Base-by-base conservation (phyloP, 2,329 filamentous ascomycete species). In the Fusarium setosum region DNA sequence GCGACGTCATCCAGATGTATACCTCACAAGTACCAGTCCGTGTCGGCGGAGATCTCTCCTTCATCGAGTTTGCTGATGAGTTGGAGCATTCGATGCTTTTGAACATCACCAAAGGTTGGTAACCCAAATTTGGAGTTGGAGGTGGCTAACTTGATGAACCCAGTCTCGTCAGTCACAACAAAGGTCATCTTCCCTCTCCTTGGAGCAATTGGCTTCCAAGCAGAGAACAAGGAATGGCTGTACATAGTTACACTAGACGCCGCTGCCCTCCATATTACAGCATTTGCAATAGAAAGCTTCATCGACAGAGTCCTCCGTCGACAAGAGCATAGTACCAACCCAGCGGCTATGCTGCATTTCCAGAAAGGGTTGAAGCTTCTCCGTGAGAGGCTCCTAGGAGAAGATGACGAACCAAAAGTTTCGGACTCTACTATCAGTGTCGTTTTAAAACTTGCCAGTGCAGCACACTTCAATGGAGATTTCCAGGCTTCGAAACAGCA, bases 171-270 rank as follows among this genome's bases (percentile, higher is more conserved):
- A 18, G n/a, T 35, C n/a, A 41, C 48, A 5, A 41, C 13, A 29
- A 52, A n/a, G 20, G 29, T 59, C n/a, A 59, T 59, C 17, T 53
- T 48, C 26, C 56, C 56, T 34, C 41, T 59, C n/a, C 15, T 44
- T 4, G 26, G n/a, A 11, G 41, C 47, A 4, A 59, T 59, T 42
- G 48, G 56, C n/a, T 47, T 48, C 23, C 47, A 53, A 20, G 48
- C 32, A 31, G 49, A 41, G 17, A 34, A 41, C 41, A 12, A 15
- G 9, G 23, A 40, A 15, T 48, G 56, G 48, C 47, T 52, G 12
- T 40, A 41, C 18, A 31, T 26, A 3, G 31, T 53, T n/a, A n/a
- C n/a, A 20, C 40, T 11, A 23, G 56, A 59, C 23, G 13, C 48
- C n/a, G 48, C 18, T 17, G 56, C 48, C 8, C 40, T 53, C 4